Evolutionary conservation across 495 filamentous ascomycete genomes (phyloP), one percentile per base, ranked within the genome.

Genomic region (Darksidea phi): DNA sequence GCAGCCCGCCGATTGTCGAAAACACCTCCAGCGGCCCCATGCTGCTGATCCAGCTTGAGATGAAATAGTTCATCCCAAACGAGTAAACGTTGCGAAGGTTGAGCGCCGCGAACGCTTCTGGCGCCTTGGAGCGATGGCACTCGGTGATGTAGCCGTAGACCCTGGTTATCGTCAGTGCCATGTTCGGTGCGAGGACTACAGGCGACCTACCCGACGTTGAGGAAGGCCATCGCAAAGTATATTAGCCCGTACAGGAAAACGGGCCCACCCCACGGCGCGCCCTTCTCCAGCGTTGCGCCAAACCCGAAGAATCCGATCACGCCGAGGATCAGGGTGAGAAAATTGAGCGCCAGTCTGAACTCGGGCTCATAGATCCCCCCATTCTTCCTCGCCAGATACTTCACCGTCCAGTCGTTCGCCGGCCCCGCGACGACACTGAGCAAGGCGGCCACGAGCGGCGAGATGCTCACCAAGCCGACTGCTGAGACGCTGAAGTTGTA

Each of bases 241-340:
- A 78, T 76, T 17, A 80, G 28, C 0, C 77, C 77, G 56, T 76
- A 67, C 7, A 80, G 70, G 48, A 80, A 70, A 0, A 78, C 73
- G 2, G 76, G 74, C 0, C 77, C 70, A 17, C 43, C 25, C 72
- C 70, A 72, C 4, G 68, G 54, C 21, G 57, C 48, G 21, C 67
- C 37, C 13, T 61, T 62, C 42, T 67, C 48, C 1, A 76, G 67
- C 2, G 70, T 67, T 56, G 74, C 71, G 18, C 76, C 76, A 71
- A 74, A 77, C 18, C 75, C 77, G 59, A 77, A 78, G 73, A 78
- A 78, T 17, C 75, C 75, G 0, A 74, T 73, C 26, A 73, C 71
- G 1, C 75, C 76, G 56, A 78, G 73, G 23, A 75, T 52, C 15
- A 77, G 68, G 4, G 75, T 73, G 1, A 74, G 34, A 70, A 79